Conservation (phyloP, 768 basidiomycete genomes). For the Xerocomellus intermedius region DNA sequence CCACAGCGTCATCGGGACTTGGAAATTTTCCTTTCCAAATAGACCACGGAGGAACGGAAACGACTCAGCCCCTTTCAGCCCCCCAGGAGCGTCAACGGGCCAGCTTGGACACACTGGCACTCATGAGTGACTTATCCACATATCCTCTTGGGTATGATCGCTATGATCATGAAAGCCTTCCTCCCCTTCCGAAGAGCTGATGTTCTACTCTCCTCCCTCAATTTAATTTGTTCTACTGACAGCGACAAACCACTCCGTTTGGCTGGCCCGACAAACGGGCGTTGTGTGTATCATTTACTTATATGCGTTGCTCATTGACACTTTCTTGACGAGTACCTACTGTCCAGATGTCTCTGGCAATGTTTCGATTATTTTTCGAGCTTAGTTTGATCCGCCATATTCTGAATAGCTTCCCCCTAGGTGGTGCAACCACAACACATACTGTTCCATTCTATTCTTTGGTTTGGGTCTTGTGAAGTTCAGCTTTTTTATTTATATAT, state of each 20-base stretch:
- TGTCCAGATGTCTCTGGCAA: slow-evolving; percentile 1
- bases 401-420: slow-evolving; percentile 1
- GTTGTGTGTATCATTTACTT: slow-evolving; percentile 29
- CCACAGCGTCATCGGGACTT: slow-evolving; percentile 76
- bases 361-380: slow-evolving; percentile 5
- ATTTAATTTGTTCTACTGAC: slow-evolving; percentile 5
- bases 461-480: slow-evolving; percentile 13
- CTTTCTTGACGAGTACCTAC: slow-evolving; percentile 17
- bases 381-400: slow-evolving; percentile 2
- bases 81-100: slow-evolving; percentile 60
- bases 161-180: slow-evolving; percentile 29
- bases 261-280: slow-evolving; percentile 29
- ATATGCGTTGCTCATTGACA: slow-evolving; percentile 22
- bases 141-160: slow-evolving; percentile 76
- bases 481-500: slow-evolving; percentile 19
- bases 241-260: slow-evolving; percentile 15
- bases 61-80: slow-evolving; percentile 33
- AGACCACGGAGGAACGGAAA: slow-evolving; percentile 53
- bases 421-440: background rate
- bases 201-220: background rate
- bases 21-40: slow-evolving; percentile 88
- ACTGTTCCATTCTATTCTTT: slow-evolving; percentile 7
- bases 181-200: slow-evolving; percentile 28
- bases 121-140: slow-evolving; percentile 81
- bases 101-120: slow-evolving; percentile 80